Base-by-base conservation (phyloP, 202 grass and related monocot genomes). In the Dendrocalamus latiflorus region DNA sequence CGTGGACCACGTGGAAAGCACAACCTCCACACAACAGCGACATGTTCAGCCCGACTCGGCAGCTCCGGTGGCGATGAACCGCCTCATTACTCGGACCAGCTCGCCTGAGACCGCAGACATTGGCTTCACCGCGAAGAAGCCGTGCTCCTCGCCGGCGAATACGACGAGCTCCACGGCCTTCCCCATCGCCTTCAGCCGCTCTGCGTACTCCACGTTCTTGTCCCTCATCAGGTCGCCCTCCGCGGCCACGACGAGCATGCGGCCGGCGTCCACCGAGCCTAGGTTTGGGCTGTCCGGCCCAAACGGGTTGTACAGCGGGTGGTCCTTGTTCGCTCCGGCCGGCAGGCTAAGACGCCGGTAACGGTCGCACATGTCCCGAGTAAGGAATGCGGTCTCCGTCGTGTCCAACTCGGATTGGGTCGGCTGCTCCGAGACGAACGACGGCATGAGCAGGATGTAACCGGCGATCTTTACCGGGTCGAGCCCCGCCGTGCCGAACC, bases 401-500 rank as follows among this genome's bases (percentile, higher is more conserved):
- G 56, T 64, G 25, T 44, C 11, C 59, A 66, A n/a, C 45, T 81
- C 84, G 28, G 60, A 64, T 4, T 36, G 28, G 28, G 6, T 64
- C 60, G 60, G 60, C 60, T 64, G 1, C 61, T 65, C 61, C 15
- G 75, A 65, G 1, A 45, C 6, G 51, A 89, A 89, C 34, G 4
- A 28, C 15, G 86, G 86, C 81, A 89, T 61, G n/a, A 89, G 25
- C 11, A 84, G 68, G 54, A 89, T 68, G 55, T 84, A 75, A 9
- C 81, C 86, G 1, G 65, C 15, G 62, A 89, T 68, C 68, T 65
- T 69, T 4, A 89, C 6, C 3, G 75, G 75, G 1, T 41, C 44
- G 13, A 87, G 72, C 17, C 74, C 81, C 14, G 13, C 51, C 26
- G 65, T 53, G 38, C 86, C 81, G 39, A 89, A 84, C 45, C 71